Base-by-base conservation (phyloP, 2,329 filamentous ascomycete species). In the Neonectria punicea region DNA sequence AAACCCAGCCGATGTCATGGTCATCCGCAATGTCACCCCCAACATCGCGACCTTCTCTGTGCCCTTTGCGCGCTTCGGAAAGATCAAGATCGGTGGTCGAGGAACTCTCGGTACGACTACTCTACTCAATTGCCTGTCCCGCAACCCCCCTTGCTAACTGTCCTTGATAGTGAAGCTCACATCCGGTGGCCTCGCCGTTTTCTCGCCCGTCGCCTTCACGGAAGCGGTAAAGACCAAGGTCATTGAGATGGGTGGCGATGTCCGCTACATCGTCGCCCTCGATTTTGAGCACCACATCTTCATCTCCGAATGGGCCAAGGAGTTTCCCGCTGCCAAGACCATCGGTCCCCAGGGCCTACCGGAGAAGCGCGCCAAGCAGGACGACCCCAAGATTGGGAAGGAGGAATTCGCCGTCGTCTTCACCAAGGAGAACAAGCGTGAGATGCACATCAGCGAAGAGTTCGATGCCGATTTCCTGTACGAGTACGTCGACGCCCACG, bases 251-350 rank as follows among this genome's bases (percentile, higher is more conserved):
- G 90, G 90, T 67, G 90, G 90, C 54, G 85, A 89, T 46, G 88
- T 98, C 56, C 87, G 86, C 70, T 98, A 98, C 84, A 90, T 99
- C 70, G 85, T 95, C 28, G 95, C 96, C 1, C 89, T 92, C 1
- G 96, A 99, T 78, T 86, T 93, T 57, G 94, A 99, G 82, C 96
- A 99, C 80, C 96, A 99, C 85, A 93, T 99, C 77, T 97, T 96
- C 83, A 78, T 99, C 58, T 91, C 92, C 0, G 85, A 93, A 53
- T 99, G 96, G 95, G 89, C 92, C 74, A 82, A 87, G 53, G 92
- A 89, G 28, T 98, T 89, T 77, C 94, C 95, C 0, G 79, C 86
- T 46, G 94, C 95, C 34, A 90, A 90, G 73, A 85, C 99, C 53
- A 87, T 98, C 73, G 95, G 90, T 1, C 92, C 93, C 1, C 90